These are phyloP conservation scores for Colletotrichum aenigma DNA, from an alignment of 2,329 filamentous ascomycete genomes.

Conservation along the genomic window DNA sequence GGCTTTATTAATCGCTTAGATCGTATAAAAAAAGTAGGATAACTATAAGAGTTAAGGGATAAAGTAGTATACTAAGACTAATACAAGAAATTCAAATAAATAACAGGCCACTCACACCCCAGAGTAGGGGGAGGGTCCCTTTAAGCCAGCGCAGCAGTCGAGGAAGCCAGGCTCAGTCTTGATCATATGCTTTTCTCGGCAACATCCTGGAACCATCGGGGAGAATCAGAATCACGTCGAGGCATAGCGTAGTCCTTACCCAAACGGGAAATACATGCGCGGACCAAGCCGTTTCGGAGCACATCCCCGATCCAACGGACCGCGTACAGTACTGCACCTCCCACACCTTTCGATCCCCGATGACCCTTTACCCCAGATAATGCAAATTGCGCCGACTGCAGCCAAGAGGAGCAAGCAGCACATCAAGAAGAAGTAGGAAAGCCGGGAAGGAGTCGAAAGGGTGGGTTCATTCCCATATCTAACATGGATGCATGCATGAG, in stretches of 20 bases:
- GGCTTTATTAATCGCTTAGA: too few relatives aligned
- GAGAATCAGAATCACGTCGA: background rate
- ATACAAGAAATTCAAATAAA: too few relatives aligned
- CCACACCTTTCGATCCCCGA: background rate
- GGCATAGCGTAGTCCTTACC: background rate
- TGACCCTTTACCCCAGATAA: slow-evolving; percentile 5
- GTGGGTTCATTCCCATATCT: background rate
- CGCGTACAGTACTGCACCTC: background rate
- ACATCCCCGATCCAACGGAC: background rate
- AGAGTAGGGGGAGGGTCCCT: too few relatives aligned
- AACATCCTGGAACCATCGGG: background rate
- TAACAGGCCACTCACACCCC: too few relatives aligned
- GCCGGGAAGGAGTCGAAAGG: background rate
- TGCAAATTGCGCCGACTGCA: background rate
- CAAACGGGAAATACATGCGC: slow-evolving; percentile 13
- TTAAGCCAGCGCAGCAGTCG: background rate
- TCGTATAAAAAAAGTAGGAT: too few relatives aligned
- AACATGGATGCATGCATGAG: background rate
- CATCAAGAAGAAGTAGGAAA: background rate
- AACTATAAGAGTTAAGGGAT: too few relatives aligned
- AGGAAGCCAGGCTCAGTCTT: background rate
- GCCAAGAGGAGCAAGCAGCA: background rate
- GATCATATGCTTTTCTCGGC: slow-evolving; percentile 5
- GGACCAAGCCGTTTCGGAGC: slow-evolving; percentile 11
- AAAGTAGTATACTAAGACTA: too few relatives aligned